phyloP scores from a whole-genome alignment of 257 asterid species.

The Anisodus tanguticus region DNA sequence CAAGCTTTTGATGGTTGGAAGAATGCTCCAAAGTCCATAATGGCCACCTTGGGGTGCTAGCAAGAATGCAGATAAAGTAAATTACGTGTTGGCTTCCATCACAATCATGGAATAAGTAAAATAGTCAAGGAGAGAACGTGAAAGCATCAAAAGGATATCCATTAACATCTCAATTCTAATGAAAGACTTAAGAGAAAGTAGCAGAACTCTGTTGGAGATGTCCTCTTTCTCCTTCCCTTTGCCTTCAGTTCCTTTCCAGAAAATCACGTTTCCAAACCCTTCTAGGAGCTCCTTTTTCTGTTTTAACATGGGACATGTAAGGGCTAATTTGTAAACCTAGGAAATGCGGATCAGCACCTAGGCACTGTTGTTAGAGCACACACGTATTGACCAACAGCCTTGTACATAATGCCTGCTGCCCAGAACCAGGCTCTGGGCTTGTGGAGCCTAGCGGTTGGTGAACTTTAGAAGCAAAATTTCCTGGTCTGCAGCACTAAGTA shows the following conservation, averaged over 20 bases:
- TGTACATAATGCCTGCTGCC: conserved; percentile 9
- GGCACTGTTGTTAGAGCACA: background rate
- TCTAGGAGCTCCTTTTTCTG: background rate
- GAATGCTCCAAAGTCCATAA: background rate
- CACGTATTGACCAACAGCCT: conserved; percentile 13
- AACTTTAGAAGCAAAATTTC: background rate
- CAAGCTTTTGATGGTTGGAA: background rate
- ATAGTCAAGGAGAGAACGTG: background rate
- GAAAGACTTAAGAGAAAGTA: background rate
- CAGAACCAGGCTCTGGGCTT: conserved; percentile 5
- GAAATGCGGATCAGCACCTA: conserved; percentile 1
- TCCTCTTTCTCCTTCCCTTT: conserved; percentile 5
- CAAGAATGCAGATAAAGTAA: conserved; percentile 6
- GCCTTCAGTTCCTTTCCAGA: conserved; percentile 10
- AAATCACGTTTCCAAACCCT: conserved; percentile 19
- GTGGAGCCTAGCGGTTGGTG: background rate
- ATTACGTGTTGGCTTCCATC: background rate
- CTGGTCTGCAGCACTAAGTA: conserved; percentile 4
- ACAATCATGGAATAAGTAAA: conserved; percentile 17
- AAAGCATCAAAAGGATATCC: conserved; percentile 18
- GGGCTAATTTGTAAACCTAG: background rate
- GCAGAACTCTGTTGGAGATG: conserved; percentile 13
- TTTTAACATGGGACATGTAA: background rate
- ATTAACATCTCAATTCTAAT: conserved; percentile 5
- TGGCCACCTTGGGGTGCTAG: background rate